These are phyloP conservation scores for Hypsizygus ulmarius DNA, from an alignment of 1,284 basidiomycete genomes.

Conservation along the genomic window DNA sequence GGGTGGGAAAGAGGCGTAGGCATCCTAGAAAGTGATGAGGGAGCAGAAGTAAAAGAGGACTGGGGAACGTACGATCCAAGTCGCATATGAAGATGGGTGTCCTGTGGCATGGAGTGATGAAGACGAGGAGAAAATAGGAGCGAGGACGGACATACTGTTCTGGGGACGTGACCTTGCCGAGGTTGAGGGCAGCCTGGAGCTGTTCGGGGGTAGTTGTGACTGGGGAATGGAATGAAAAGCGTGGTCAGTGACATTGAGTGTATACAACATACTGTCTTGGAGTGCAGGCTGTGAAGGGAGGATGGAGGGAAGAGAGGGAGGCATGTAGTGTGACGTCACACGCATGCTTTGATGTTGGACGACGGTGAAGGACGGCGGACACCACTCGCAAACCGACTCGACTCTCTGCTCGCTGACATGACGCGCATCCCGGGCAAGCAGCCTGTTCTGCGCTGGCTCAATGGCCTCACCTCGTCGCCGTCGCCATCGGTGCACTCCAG, in stretches of 20 bases:
- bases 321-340: slow-evolving; percentile 19
- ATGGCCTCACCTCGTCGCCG: slow-evolving; percentile 24
- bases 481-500: slow-evolving; percentile 19
- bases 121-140: neutral
- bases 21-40: slow-evolving; percentile 45
- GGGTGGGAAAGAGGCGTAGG: slow-evolving; percentile 67
- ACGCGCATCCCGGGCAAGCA: slow-evolving; percentile 15
- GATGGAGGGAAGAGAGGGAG: slow-evolving; percentile 48
- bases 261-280: slow-evolving; percentile 43
- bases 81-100: slow-evolving; percentile 68
- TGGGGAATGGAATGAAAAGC: slow-evolving; percentile 19
- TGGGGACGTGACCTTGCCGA: slow-evolving; percentile 54
- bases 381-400: slow-evolving; percentile 19
- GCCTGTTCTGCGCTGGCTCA: slow-evolving; percentile 53
- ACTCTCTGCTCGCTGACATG: slow-evolving; percentile 16
- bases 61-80: slow-evolving; percentile 40
- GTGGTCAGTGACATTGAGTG: neutral
- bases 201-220: slow-evolving; percentile 49
- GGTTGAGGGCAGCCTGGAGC: slow-evolving; percentile 34
- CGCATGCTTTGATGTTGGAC: slow-evolving; percentile 16
- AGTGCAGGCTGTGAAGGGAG: slow-evolving; percentile 51
- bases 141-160: slow-evolving; percentile 40
- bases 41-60: neutral
- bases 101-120: slow-evolving; percentile 30
- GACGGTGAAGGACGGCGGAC: slow-evolving; percentile 13